These are phyloP conservation scores for Chlamydomonas incerta DNA, from an alignment of 139 green algal genomes.

Conservation along the genomic window DNA sequence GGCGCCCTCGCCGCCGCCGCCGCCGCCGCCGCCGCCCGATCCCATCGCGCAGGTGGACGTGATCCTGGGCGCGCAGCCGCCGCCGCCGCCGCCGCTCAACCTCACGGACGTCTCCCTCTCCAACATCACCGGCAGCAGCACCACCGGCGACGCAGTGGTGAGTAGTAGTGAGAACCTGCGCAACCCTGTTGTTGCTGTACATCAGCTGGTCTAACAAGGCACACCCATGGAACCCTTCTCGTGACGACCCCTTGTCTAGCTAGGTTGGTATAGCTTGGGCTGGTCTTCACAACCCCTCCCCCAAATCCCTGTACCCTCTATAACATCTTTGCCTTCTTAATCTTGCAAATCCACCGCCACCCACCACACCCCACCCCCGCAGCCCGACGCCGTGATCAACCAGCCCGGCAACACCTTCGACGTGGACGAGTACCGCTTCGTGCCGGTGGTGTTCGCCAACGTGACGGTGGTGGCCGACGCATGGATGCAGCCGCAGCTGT, in stretches of 20 bases:
- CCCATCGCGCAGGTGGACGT: background rate
- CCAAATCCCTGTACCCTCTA: too few relatives aligned
- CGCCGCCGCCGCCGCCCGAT: constrained; percentile 12
- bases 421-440: background rate
- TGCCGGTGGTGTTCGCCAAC: constrained; percentile 32
- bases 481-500: constrained; percentile 17
- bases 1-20: background rate
- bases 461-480: constrained; percentile 28
- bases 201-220: too few relatives aligned
- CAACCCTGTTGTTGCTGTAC: too few relatives aligned
- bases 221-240: too few relatives aligned
- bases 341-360: too few relatives aligned
- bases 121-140: background rate
- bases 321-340: too few relatives aligned
- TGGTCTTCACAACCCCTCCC: too few relatives aligned
- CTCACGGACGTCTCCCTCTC: background rate
- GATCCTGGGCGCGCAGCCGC: background rate
- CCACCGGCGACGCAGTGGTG: background rate
- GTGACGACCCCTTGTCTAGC: too few relatives aligned
- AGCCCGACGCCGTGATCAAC: background rate
- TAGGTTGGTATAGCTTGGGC: too few relatives aligned
- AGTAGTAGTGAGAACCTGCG: too few relatives aligned
- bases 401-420: background rate
- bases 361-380: background rate
- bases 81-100: background rate